These are phyloP conservation scores for Sporothrix euskadiensis DNA, from an alignment of 2,329 filamentous ascomycete species.

Conservation along the genomic window DNA sequence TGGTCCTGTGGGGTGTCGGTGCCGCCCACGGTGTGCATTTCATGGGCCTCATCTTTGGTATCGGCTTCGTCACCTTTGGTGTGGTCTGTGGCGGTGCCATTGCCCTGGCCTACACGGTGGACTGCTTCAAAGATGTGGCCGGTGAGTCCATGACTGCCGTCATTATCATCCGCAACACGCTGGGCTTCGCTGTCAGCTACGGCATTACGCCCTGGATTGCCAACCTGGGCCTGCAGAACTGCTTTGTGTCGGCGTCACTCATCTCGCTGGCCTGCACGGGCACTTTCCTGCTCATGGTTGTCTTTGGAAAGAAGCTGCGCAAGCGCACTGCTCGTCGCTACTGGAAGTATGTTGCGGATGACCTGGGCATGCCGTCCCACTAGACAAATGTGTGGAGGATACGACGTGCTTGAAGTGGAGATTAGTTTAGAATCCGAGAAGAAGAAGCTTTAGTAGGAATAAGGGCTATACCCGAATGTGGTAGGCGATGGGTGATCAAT, in stretches of 20 bases:
- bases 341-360: background rate
- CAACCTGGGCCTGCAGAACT: slow-evolving; percentile 32
- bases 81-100: slow-evolving; percentile 44
- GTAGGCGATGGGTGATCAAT: no score
- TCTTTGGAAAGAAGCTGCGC: slow-evolving; percentile 19
- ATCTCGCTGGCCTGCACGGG: slow-evolving; percentile 23
- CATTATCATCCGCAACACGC: slow-evolving; percentile 37
- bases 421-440: no score
- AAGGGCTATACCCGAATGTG: no score
- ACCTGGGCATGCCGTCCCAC: background rate
- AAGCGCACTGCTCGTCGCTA: slow-evolving; percentile 6
- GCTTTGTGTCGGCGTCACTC: slow-evolving; percentile 12
- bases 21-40: slow-evolving; percentile 46
- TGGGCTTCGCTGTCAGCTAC: slow-evolving; percentile 38
- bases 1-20: slow-evolving; percentile 53
- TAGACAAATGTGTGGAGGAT: background rate
- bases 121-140: slow-evolving; percentile 42
- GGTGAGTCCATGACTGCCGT: slow-evolving; percentile 34
- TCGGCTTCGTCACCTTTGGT: slow-evolving; percentile 45
- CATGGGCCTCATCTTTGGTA: slow-evolving; percentile 45
- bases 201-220: slow-evolving; percentile 41
- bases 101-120: slow-evolving; percentile 46
- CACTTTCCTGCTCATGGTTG: slow-evolving; percentile 15
- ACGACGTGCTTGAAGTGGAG: no score
- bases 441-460: no score